Evolutionary conservation across 495 filamentous ascomycete species (phyloP), one percentile per base, ranked within the genome.

Genomic region (Neurospora sp.): DNA sequence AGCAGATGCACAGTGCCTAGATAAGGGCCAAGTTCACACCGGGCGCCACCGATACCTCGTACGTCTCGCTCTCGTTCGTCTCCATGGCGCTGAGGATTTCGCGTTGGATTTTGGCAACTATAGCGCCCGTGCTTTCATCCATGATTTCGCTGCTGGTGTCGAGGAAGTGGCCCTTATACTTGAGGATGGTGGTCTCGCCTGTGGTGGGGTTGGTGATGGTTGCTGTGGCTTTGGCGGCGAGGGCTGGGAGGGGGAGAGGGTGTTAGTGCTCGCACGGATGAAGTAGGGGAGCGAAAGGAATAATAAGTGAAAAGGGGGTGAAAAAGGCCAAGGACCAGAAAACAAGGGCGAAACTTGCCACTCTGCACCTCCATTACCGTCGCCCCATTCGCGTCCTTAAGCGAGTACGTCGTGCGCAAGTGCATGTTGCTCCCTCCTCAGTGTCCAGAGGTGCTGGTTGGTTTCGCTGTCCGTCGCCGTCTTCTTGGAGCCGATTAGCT

Each of bases 21-120:
- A 91, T 83, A 38, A 91, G 73, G 5, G 87, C 84, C 75, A 88
- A 81, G 71, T 91, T 89, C 3, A 88, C 87, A 7, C 85, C 85
- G 1, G 88, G 87, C 6, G 89, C 89, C n/a, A 90, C 82, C 10
- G 82, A 81, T 18, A 90, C 82, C 2, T 80, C 84, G 71, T 91
- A 91, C 20, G 82, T 83, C 72, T 35, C 31, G 31, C 4, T 35
- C 31, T 35, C 31, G 31, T 35, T 35, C 31, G 3, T 35, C 31
- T 35, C 31, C 31, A 35, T 35, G 31, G 4, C 31, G 31, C 84
- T 89, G 69, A 88, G 81, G 39, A 86, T 77, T 73, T 87, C 87
- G 61, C 89, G 85, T 37, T 85, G 80, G 74, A 91, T 88, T 11
- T 80, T 76, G 5, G 88, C 89, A 5, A 90, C 85, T 0, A 83